Percentiles rank a stretch among this genome's conserved stretches.
Evolutionary conservation across 1,139 yeast genomes (phyloP).

Genomic region (Pichia sp.): DNA sequence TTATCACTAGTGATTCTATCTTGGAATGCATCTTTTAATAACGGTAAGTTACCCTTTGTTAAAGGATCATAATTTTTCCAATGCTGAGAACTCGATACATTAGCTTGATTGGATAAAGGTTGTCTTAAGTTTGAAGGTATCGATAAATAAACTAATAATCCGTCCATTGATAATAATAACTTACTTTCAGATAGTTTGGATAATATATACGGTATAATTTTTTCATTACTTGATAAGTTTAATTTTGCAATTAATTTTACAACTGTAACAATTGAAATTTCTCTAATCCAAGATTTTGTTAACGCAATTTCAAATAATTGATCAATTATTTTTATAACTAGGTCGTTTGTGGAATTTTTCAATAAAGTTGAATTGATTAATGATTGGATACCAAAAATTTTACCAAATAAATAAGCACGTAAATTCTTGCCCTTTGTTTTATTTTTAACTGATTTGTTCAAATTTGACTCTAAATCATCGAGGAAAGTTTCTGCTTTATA

Average conservation of each 20-base stretch:
- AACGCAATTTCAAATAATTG: slow-evolving; percentile 53
- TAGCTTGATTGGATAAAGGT: slow-evolving; percentile 27
- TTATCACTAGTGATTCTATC: slow-evolving; percentile 40
- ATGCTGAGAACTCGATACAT: slow-evolving; percentile 22
- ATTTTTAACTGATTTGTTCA: slow-evolving; percentile 33
- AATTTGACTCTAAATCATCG: slow-evolving; percentile 29
- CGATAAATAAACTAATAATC: slow-evolving; percentile 63
- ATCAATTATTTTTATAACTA: slow-evolving; percentile 28
- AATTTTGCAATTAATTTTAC: slow-evolving; percentile 35
- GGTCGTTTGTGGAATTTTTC: slow-evolving; percentile 15
- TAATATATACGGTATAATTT: slow-evolving; percentile 19
- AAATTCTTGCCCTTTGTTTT: slow-evolving; percentile 76
- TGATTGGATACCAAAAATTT: slow-evolving; percentile 77
- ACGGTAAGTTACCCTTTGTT: slow-evolving; percentile 54
- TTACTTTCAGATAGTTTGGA: slow-evolving; percentile 44
- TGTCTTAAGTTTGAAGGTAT: slow-evolving; percentile 35
- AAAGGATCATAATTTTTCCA: slow-evolving; percentile 79
- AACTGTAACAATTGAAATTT: slow-evolving; percentile 68
- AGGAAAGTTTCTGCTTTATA: slow-evolving; percentile 39
- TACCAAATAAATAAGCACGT: slow-evolving; percentile 75
- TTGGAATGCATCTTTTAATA: slow-evolving; percentile 59
- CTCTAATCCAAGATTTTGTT: slow-evolving; percentile 79
- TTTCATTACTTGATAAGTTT: slow-evolving; percentile 5
- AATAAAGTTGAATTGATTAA: slow-evolving; percentile 46
- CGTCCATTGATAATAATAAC: slow-evolving; percentile 68